These are phyloP conservation scores for Phellopilus nigrolimitatus DNA, from an alignment of 1,284 basidiomycete genomes.

Conservation along the genomic window DNA sequence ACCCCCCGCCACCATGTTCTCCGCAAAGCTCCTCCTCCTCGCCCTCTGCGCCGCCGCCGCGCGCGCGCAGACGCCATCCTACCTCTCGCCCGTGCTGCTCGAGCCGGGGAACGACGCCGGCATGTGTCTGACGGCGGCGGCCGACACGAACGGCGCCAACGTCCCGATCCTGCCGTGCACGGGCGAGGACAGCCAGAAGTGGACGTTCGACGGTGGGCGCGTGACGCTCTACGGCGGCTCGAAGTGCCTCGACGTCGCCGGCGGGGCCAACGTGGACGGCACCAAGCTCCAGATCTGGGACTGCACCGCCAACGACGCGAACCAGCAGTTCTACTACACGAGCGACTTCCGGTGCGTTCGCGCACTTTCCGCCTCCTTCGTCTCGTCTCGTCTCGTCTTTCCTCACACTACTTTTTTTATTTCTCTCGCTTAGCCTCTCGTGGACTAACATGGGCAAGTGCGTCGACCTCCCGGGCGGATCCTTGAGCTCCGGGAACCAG, in stretches of 20 bases:
- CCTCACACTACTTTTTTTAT: too few relatives aligned
- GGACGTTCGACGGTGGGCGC: constrained; percentile 39
- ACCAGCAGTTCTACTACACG: constrained; percentile 43
- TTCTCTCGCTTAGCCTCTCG: constrained; percentile 28
- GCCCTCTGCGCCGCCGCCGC: constrained; percentile 10
- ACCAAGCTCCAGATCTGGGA: constrained; percentile 45
- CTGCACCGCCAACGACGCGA: constrained; percentile 33
- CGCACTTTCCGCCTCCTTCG: background rate
- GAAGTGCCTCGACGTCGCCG: constrained; percentile 44
- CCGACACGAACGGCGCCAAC: constrained; percentile 40
- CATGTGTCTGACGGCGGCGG: constrained; percentile 45
- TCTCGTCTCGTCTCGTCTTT: background rate
- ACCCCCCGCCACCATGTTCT: constrained; percentile 5
- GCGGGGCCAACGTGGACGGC: constrained; percentile 37
- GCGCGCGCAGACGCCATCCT: constrained; percentile 15
- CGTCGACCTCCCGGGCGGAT: constrained; percentile 41
- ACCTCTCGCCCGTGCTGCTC: constrained; percentile 31
- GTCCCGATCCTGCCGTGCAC: constrained; percentile 44
- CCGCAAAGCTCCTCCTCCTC: constrained; percentile 8
- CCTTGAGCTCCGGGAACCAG: constrained; percentile 37
- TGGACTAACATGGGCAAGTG: constrained; percentile 47
- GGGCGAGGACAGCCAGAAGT: constrained; percentile 36
- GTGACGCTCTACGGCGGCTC: constrained; percentile 37
- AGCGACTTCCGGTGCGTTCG: constrained; percentile 31
- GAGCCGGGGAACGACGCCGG: constrained; percentile 38